Evolutionary conservation across 2,329 filamentous ascomycete genomes (phyloP).

Genomic region (Colletotrichum horii): DNA sequence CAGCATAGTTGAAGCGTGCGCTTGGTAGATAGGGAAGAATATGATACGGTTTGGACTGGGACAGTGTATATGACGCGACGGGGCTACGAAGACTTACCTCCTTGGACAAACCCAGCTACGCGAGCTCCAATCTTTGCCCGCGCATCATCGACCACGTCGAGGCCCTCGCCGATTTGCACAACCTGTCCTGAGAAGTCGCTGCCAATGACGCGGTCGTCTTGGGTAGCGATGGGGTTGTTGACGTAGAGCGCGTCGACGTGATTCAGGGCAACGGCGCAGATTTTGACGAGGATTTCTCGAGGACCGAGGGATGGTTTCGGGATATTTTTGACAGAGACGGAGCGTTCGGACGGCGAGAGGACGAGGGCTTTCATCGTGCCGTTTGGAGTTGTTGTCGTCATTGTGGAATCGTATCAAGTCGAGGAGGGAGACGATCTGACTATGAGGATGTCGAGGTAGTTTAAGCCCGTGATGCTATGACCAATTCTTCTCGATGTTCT

Average conservation of each 20-base stretch:
- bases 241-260: conserved; percentile 38
- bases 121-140: conserved; percentile 30
- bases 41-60: too few species aligned
- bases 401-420: not conserved
- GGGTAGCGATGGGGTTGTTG: conserved; percentile 33
- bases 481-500: not conserved
- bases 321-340: not conserved
- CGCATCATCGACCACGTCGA: conserved; percentile 10
- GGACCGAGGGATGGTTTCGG: not conserved
- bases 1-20: not conserved
- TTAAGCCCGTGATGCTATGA: accelerated
- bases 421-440: too few species aligned
- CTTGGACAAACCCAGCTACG: conserved; percentile 48
- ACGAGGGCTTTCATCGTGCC: not conserved
- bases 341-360: not conserved
- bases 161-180: conserved; percentile 21
- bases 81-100: conserved; percentile 26
- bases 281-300: conserved; percentile 26
- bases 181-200: conserved; percentile 46
- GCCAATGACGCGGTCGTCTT: conserved; percentile 36
- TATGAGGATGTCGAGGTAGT: not conserved
- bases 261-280: conserved; percentile 31
- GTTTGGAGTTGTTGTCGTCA: accelerated
- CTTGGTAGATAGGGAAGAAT: not conserved
- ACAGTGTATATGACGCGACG: not conserved